Conservation (phyloP, 345 rosid species). For the Angophora floribunda region DNA sequence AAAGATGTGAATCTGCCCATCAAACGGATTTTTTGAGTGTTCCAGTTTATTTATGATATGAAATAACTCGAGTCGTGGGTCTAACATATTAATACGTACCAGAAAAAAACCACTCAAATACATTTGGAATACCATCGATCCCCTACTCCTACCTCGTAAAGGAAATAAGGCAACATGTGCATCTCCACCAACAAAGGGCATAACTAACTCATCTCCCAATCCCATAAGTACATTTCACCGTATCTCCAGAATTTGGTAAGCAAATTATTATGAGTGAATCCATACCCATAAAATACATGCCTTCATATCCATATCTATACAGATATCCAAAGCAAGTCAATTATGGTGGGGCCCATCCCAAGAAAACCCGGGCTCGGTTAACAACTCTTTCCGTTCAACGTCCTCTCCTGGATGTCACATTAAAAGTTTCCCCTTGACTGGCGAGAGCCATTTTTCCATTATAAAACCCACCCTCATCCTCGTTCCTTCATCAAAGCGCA, state of each 20-base stretch:
- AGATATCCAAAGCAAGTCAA: background rate
- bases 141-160: rapidly evolving
- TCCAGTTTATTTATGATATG: background rate
- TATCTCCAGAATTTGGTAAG: background rate
- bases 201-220: background rate
- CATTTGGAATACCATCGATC: too few species aligned
- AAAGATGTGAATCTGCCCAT: too few species aligned
- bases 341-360: background rate
- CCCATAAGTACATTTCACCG: background rate
- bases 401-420: background rate
- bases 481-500: background rate
- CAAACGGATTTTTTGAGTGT: too few species aligned
- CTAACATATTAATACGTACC: too few species aligned
- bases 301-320: background rate
- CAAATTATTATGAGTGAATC: background rate
- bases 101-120: too few species aligned
- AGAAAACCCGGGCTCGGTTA: too few species aligned
- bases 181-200: background rate
- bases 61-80: too few species aligned
- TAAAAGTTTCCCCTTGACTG: background rate
- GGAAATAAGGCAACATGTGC: background rate
- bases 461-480: background rate
- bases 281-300: background rate
- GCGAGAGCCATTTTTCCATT: background rate
- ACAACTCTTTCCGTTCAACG: background rate